Evolutionary conservation across 1,139 yeast species (phyloP), one percentile per base, ranked within the genome.

Genomic region (Taphrina deformans): DNA sequence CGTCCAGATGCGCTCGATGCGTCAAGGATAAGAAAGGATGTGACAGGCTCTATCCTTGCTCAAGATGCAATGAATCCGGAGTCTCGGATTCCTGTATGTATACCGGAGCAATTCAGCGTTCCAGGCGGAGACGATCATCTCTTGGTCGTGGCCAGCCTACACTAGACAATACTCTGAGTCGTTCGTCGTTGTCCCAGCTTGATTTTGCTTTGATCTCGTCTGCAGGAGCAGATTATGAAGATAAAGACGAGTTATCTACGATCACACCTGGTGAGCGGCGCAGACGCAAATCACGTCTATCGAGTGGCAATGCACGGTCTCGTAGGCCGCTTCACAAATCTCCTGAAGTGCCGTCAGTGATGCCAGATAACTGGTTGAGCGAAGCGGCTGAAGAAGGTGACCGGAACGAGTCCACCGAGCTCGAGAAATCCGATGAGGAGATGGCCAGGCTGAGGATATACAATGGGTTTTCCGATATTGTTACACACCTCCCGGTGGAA

Each of bases 401-500:
- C n/a, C n/a, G n/a, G n/a, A n/a, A n/a, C n/a, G 48, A 2, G 27
- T 31, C 18, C 6, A 7, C n/a, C 2, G 63, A 59, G 56, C 56
- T 26, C 24, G 63, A 59, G 21, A 50, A 44, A n/a, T n/a, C 56
- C 14, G 55, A 59, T 18, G 56, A 50, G 23, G 56, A 59, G 9
- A 1, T 59, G 24, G 40, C 40, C 21, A 40, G 63, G 26, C 3
- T 27, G 2, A 35, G 29, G 18, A 40, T 50, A 14, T 29, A 33
- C 40, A 26, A 26, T 12, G 50, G 46, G 12, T 59, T 50, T 26
- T 21, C 50, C 21, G 63, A 59, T 12, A 29, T 59, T 24, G 56
- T 52, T 27, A 44, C 46, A 18, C 65, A 61, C 26, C 27, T 61
- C 35, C 65, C 65, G 6, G 44, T 61, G 16, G 65, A 61, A n/a